phyloP scores from a whole-genome alignment of 225 moss, liverwort and hornwort species.

The Lunularia cruciata region DNA sequence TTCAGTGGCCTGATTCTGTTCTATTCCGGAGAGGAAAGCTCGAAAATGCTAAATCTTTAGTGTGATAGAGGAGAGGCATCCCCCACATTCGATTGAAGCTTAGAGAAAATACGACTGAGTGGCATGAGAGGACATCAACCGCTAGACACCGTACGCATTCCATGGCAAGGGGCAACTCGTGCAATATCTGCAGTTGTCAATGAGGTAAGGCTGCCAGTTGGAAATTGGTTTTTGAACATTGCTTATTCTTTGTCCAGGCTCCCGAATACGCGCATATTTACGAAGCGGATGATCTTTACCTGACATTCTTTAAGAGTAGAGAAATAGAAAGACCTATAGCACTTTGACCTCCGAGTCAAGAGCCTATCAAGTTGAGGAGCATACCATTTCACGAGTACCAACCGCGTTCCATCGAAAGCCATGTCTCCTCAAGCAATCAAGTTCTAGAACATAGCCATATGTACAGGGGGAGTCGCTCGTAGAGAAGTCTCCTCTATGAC shows the following conservation, averaged over 20 bases:
- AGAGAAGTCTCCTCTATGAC: too few relatives aligned
- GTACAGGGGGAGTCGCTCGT: too few relatives aligned
- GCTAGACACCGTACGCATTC: constrained; percentile 3
- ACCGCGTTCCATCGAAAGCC: too few relatives aligned
- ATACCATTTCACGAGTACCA: too few relatives aligned
- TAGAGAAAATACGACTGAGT: not conserved
- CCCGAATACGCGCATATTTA: too few relatives aligned
- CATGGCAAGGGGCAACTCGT: constrained; percentile 17
- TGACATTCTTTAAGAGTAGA: too few relatives aligned
- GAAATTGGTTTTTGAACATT: not conserved
- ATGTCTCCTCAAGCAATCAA: too few relatives aligned
- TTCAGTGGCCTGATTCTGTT: not conserved
- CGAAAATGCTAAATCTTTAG: not conserved
- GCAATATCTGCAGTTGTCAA: constrained; percentile 18
- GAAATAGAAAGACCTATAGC: too few relatives aligned
- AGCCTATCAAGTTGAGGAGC: too few relatives aligned
- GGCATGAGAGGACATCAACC: constrained; percentile 1
- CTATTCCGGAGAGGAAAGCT: not conserved
- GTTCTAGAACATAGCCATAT: too few relatives aligned
- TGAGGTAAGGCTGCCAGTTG: constrained; percentile 4
- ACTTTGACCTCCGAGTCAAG: too few relatives aligned
- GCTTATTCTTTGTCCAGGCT: not conserved
- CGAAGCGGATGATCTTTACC: too few relatives aligned
- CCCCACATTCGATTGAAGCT: not conserved
- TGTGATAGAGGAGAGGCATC: not conserved